Evolutionary conservation across 805 yeast genomes (phyloP), one percentile per base, ranked within the genome.

Genomic region (Brettanomyces nanus): DNA sequence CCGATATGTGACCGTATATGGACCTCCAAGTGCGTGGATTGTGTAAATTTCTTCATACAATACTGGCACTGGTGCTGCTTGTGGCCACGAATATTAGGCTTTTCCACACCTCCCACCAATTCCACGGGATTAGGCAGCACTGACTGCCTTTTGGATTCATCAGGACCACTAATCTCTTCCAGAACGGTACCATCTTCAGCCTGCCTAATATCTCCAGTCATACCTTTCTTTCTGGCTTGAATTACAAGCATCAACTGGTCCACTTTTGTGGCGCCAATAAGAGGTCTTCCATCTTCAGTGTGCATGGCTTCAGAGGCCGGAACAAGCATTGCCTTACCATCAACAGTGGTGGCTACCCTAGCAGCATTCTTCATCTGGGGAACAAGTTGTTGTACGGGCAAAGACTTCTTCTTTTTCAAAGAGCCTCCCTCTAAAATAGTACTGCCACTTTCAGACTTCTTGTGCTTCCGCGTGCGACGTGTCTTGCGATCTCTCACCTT

Each of bases 171-270:
- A 18, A 47, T 50, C 42, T 66, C 69, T 45, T 77, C 84, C 38
- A 79, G 52, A 21, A 80, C 68, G 27, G 78, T 73, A 1, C 95
- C 94, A 57, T 81, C 89, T 6, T 73, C 73, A 1, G 80, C 74
- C 44, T 76, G 79, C 35, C 70, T 68, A 30, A 83, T 78, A 34
- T 69, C 73, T 9, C 77, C 72, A n/a, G 74, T 75, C 19, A 80
- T 68, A 6, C 89, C 84, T 45, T 83, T 81, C 42, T 81, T 83
- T 36, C 95, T 70, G 1, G 95, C 95, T 58, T 89, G 95, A 38
- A 89, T 82, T 28, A 86, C 84, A 35, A 89, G 66, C 96, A 89
- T 86, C 51, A 89, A 64, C 51, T 82, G 94, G 60, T 89, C 97
- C 20, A 89, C 85, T 53, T 84, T 84, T 1, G 95, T 89, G 3